Conservation (phyloP, 352 stramenopile genomes). For the Hyaloperonospora brassicae region DNA sequence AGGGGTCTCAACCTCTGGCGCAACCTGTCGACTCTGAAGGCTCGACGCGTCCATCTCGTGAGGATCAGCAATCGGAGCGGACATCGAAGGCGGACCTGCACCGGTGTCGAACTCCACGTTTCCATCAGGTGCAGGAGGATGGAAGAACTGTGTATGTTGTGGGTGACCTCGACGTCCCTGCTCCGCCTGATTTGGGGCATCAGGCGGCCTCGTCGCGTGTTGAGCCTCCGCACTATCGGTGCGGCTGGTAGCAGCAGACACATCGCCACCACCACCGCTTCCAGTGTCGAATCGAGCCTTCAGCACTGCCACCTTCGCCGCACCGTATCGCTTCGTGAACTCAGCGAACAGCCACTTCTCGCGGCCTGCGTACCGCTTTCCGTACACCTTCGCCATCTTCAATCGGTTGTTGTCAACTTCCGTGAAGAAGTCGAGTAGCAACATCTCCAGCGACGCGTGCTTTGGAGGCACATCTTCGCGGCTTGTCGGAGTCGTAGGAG, state of each 20-base stretch:
- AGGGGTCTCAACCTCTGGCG: not conserved
- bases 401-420: constrained; percentile 49
- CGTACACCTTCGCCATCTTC: constrained; percentile 59
- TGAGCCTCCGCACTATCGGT: constrained; percentile 2
- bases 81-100: constrained; percentile 1
- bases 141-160: constrained; percentile 28
- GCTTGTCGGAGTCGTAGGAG: not conserved
- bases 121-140: constrained; percentile 15
- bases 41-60: constrained; percentile 2
- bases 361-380: constrained; percentile 52
- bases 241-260: not conserved
- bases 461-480: constrained; percentile 3
- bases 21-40: constrained; percentile 5
- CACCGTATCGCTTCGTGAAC: constrained; percentile 55
- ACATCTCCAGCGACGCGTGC: constrained; percentile 34
- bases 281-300: constrained; percentile 24
- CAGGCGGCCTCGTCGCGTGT: constrained; percentile 3
- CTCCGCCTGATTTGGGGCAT: constrained; percentile 11
- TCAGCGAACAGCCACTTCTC: constrained; percentile 64
- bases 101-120: constrained; percentile 9
- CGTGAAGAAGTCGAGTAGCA: constrained; percentile 57
- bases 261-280: constrained; percentile 3
- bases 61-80: not conserved
- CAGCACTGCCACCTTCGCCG: constrained; percentile 34
- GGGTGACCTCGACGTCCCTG: constrained; percentile 18